Conservation (phyloP, 1,284 basidiomycete genomes). For the Volvariella volvacea region DNA sequence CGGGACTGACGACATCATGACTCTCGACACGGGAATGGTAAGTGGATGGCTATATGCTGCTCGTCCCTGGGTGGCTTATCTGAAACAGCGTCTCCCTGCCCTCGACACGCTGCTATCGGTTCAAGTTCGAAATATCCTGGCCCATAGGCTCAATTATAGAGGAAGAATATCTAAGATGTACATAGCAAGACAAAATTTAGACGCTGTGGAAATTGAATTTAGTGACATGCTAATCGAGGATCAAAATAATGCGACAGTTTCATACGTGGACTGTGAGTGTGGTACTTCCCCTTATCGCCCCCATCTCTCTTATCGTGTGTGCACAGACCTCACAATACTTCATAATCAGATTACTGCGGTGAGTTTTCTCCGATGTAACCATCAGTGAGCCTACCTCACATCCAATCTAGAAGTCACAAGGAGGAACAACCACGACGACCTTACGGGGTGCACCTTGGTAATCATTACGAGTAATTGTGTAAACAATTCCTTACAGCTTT, state of each 20-base stretch:
- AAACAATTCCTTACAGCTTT: neutral
- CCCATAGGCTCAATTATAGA: constrained; percentile 59
- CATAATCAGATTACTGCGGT: constrained; percentile 55
- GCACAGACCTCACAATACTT: constrained; percentile 31
- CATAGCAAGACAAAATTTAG: constrained; percentile 88
- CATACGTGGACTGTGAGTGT: constrained; percentile 78
- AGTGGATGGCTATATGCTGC: constrained; percentile 8
- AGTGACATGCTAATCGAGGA: constrained; percentile 97
- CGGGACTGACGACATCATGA: constrained; percentile 73
- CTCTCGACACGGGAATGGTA: constrained; percentile 73
- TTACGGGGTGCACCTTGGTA: constrained; percentile 46
- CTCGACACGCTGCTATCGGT: constrained; percentile 75
- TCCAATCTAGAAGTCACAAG: neutral
- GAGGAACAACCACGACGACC: constrained; percentile 14
- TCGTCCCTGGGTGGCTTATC: constrained; percentile 4
- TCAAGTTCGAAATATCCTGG: constrained; percentile 83
- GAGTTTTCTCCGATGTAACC: constrained; percentile 19
- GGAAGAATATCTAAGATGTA: constrained; percentile 61
- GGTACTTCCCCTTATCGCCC: neutral
- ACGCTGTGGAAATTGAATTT: constrained; percentile 93
- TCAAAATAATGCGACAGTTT: constrained; percentile 91
- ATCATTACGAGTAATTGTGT: constrained; percentile 2
- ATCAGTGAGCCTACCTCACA: neutral
- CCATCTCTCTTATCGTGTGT: constrained; percentile 1
- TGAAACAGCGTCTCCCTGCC: constrained; percentile 61